Evolutionary conservation across 805 yeast genomes (phyloP).

Genomic region (Starmerella lactis-condensi): DNA sequence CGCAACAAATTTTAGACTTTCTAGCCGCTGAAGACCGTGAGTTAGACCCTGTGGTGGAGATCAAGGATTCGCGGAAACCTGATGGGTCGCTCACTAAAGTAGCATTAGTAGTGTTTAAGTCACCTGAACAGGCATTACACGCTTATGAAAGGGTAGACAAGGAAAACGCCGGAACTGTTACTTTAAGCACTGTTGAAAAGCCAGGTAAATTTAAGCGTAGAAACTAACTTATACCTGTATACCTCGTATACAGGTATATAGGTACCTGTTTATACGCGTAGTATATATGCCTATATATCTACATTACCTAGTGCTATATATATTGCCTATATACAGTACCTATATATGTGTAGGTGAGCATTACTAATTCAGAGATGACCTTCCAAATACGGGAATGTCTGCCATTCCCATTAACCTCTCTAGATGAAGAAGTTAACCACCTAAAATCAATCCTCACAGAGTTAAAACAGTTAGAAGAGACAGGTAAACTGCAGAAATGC

Average conservation of each 20-base stretch:
- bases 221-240: too few species aligned
- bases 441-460: too few species aligned
- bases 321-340: too few species aligned
- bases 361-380: too few species aligned
- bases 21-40: conserved; percentile 22
- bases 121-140: conserved; percentile 22
- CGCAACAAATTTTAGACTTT: conserved; percentile 19
- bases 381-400: too few species aligned
- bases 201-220: not conserved
- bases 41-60: conserved; percentile 19
- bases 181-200: conserved; percentile 1
- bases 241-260: too few species aligned
- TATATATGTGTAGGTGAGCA: too few species aligned
- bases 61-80: conserved; percentile 16
- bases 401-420: too few species aligned
- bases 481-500: conserved; percentile 53
- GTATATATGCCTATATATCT: too few species aligned
- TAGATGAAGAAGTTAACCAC: too few species aligned
- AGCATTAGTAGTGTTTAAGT: conserved; percentile 24
- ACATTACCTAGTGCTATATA: too few species aligned
- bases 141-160: conserved; percentile 23
- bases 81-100: conserved; percentile 19
- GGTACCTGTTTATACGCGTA: too few species aligned
- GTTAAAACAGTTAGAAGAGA: conserved; percentile 55
- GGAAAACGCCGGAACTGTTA: conserved; percentile 19